Evolutionary conservation across 2,329 filamentous ascomycete genomes (phyloP).

Genomic region (Monilinia fructicola): DNA sequence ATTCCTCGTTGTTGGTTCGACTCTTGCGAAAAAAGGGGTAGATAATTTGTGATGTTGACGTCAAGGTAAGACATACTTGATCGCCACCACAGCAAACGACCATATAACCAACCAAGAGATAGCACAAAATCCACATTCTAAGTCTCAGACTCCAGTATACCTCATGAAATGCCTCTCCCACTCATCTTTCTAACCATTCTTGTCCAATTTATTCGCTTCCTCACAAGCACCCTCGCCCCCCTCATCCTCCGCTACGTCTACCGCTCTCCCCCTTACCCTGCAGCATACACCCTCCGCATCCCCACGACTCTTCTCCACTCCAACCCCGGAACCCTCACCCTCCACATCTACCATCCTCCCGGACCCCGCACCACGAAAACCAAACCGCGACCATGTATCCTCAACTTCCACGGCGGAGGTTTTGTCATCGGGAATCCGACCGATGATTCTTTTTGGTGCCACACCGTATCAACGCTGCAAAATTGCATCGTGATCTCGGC

Average conservation of each 20-base stretch:
- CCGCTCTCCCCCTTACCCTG: background rate
- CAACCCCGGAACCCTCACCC: constrained; percentile 1
- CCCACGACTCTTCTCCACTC: background rate
- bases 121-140: background rate
- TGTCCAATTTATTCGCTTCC: constrained; percentile 16
- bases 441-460: constrained; percentile 41
- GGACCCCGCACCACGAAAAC: background rate
- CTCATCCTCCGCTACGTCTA: constrained; percentile 16
- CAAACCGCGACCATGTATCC: constrained; percentile 35
- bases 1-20: background rate
- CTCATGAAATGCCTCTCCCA: constrained; percentile 10
- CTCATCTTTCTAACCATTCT: constrained; percentile 17
- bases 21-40: background rate
- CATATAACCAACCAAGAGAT: background rate
- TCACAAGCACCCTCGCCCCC: constrained; percentile 11
- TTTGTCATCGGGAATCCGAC: constrained; percentile 41
- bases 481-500: constrained; percentile 45
- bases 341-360: constrained; percentile 18
- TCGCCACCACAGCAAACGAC: background rate
- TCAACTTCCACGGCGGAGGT: constrained; percentile 43
- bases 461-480: constrained; percentile 43
- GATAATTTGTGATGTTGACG: background rate
- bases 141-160: background rate
- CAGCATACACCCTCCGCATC: constrained; percentile 1
- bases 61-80: background rate